A percentile compares a stretch with the other conserved stretches of the same genome.
phyloP scores from a whole-genome alignment of 495 filamentous ascomycete genomes.

The Talaromyces trachyspermus region DNA sequence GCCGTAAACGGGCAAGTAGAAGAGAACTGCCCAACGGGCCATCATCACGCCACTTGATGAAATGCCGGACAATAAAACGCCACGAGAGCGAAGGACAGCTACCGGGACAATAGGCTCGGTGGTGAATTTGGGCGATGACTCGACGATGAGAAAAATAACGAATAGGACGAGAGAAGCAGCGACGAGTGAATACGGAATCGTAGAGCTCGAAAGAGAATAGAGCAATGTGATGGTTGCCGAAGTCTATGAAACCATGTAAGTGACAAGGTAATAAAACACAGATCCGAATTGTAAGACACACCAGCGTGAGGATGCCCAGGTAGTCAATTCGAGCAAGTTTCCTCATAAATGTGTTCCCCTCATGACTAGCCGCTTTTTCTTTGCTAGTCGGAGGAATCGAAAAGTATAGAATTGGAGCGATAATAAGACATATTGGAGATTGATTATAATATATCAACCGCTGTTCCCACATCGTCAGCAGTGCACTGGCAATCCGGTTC shows the following conservation, averaged over 20 bases:
- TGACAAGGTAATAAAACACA: constrained; percentile 1
- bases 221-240: constrained; percentile 55
- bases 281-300: constrained; percentile 24
- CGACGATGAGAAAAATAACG: constrained; percentile 51
- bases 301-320: constrained; percentile 53
- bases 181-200: constrained; percentile 51
- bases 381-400: constrained; percentile 43
- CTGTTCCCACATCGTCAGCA: constrained; percentile 25
- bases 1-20: constrained; percentile 68
- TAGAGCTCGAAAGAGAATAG: constrained; percentile 52
- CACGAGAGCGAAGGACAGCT: constrained; percentile 51
- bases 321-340: constrained; percentile 64
- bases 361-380: constrained; percentile 16
- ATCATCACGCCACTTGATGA: constrained; percentile 66
- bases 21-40: constrained; percentile 68
- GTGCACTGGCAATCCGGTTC: too few relatives aligned
- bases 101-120: constrained; percentile 65
- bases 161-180: constrained; percentile 47
- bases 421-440: constrained; percentile 46
- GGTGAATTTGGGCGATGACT: constrained; percentile 38
- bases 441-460: constrained; percentile 63
- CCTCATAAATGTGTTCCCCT: constrained; percentile 19
- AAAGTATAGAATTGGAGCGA: constrained; percentile 50
- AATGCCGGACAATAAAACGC: constrained; percentile 59
- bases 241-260: constrained; percentile 19